Base-by-base conservation (phyloP, 2,329 filamentous ascomycete species). In the Pseudogymnoascus sp. region DNA sequence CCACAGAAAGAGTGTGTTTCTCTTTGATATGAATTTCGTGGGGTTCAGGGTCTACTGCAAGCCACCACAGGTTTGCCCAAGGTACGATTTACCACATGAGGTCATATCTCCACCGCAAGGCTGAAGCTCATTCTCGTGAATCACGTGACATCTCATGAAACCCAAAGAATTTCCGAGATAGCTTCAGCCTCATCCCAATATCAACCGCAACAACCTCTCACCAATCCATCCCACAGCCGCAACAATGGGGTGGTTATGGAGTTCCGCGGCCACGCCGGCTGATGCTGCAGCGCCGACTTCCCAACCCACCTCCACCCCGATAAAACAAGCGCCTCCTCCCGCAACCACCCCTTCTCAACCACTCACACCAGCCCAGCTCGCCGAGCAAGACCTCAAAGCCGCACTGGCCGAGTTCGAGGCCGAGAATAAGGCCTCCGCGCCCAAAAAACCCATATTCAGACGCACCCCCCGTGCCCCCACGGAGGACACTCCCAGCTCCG, bases 181-280 rank as follows among this genome's bases (percentile, higher is more conserved):
- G 33, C 33, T 42, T 65, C 61, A 66, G 62, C 61, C 59, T 62
- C 63, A 63, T 61, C 56, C 61, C 23, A 62, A 53, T 53, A 53
- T 53, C 47, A 33, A 53, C 47, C 11, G 44, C 47, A 31, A 47
- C 25, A 31, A 53, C 25, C 23, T 16, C 47, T 18, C 40, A 37
- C 50, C 61, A 59, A 50, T 60, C 25, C 33, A 63, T 14, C 38
- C 61, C 35, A 59, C 33, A 53, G 40, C 16, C 33, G 42, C 66
- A 69, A 76, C 63, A 66, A 87, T 87, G 84, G 84, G 83, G 67
- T 87, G 84, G 84, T 76, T 85, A 66, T 87, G 83, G 82, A 66
- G 74, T n/a, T 28, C 35, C 35, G 37, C 59, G 59, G 66, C 66
- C 33, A 59, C 70, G 16, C 60, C 66, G 40, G 56, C 68, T 16